A percentile compares a stretch with the other conserved stretches of the same genome.
Evolutionary conservation across 2,329 filamentous ascomycete genomes (phyloP).

Genomic region (Penicillium sp.): DNA sequence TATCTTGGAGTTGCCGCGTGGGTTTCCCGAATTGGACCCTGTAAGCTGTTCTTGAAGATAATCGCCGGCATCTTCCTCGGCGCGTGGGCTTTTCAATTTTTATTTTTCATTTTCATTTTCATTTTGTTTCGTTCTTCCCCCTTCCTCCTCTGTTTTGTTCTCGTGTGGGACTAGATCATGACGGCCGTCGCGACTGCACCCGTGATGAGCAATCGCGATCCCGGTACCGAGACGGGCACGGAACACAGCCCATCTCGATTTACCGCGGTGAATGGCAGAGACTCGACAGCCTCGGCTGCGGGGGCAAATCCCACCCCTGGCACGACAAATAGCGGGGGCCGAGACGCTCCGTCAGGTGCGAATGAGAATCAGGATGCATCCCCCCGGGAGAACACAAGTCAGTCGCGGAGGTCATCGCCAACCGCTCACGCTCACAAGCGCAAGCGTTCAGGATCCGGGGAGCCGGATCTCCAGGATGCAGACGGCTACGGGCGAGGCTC

Average conservation of each 20-base stretch:
- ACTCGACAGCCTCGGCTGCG: constrained; percentile 14
- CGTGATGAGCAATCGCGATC: constrained; percentile 31
- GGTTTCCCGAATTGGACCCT: background rate
- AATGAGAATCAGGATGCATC: background rate
- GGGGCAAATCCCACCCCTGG: background rate
- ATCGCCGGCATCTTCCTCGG: background rate
- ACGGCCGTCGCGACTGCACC: constrained; percentile 35
- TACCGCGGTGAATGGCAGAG: constrained; percentile 45
- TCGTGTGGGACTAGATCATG: constrained; percentile 21
- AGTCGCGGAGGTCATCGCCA: constrained; percentile 27
- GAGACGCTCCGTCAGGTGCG: constrained; percentile 3
- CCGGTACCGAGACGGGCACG: constrained; percentile 33
- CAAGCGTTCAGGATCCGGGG: constrained; percentile 65
- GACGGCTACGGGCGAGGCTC: constrained; percentile 27
- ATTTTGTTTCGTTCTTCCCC: constrained; percentile 1
- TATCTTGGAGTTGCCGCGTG: background rate
- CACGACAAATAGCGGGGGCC: constrained; percentile 5
- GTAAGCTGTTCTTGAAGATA: background rate
- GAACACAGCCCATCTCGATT: constrained; percentile 45
- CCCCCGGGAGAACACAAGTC: constrained; percentile 14
- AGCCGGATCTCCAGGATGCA: constrained; percentile 35
- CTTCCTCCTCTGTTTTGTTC: too few relatives aligned
- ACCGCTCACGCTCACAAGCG: constrained; percentile 52
- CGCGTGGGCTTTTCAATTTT: background rate
- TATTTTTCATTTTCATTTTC: too few relatives aligned